Conservation (phyloP, 139 green algal species). For the Chlorella sp. region DNA sequence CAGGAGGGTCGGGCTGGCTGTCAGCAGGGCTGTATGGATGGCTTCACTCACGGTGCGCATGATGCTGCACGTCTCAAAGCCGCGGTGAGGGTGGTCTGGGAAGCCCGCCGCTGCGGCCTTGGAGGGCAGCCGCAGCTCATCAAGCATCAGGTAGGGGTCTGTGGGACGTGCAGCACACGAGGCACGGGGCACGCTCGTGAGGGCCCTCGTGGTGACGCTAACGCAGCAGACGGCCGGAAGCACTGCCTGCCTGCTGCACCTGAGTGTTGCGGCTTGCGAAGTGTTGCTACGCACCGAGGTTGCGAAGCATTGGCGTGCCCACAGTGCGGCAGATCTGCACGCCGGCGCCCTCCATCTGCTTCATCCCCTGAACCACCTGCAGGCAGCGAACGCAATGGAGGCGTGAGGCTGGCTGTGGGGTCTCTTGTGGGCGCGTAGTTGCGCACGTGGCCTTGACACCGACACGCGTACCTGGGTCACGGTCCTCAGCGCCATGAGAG, state of each 20-base stretch:
- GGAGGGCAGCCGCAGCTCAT: conserved; percentile 70
- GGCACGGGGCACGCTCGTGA: neutral
- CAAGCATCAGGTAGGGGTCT: conserved; percentile 73
- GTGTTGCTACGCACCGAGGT: neutral
- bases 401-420: too few species aligned
- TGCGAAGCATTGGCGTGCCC: conserved; percentile 56
- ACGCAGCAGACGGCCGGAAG: neutral
- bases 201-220: neutral
- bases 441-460: neutral
- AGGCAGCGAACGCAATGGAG: neutral
- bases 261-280: neutral
- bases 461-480: neutral
- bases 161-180: neutral
- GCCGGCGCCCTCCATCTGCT: conserved; percentile 73
- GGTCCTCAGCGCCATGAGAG: neutral
- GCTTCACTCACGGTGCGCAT: conserved; percentile 52
- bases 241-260: neutral
- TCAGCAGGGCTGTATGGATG: too few species aligned
- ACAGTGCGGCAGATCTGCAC: conserved; percentile 76
- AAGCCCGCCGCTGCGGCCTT: conserved; percentile 56
- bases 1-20: too few species aligned
- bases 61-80: conserved; percentile 89
- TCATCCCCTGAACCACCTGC: conserved; percentile 63
- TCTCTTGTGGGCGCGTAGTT: neutral
- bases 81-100: conserved; percentile 79